Percentiles rank a stretch among this genome's conserved stretches.
These are phyloP conservation scores for Agrostemma githago DNA, from an alignment of 148 eudicot species.

Conservation along the genomic window DNA sequence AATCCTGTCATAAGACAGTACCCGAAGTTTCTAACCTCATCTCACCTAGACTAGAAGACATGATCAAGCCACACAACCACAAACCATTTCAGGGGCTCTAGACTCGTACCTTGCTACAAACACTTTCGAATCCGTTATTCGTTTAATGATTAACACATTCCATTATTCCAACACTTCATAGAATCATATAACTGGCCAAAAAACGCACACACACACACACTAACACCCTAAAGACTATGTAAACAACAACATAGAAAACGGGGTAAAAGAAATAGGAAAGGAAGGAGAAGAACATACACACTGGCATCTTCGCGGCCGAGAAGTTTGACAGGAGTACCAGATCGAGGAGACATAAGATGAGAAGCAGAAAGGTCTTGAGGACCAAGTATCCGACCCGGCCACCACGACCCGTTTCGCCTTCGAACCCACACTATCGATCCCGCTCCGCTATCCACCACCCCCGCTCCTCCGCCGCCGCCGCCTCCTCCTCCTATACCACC, in stretches of 20 bases:
- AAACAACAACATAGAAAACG: background rate
- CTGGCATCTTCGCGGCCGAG: constrained; percentile 97
- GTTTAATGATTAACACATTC: no score
- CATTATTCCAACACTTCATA: no score
- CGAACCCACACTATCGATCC: constrained; percentile 94
- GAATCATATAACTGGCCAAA: background rate
- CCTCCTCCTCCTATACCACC: constrained; percentile 24
- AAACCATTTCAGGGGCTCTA: no score
- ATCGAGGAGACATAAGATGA: constrained; percentile 84
- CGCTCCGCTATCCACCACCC: constrained; percentile 45
- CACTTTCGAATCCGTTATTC: no score
- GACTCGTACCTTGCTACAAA: no score
- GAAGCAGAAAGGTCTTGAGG: constrained; percentile 63
- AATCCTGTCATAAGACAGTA: background rate
- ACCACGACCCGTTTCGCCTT: constrained; percentile 92
- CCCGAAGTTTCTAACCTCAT: no score
- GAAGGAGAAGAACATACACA: constrained; percentile 49
- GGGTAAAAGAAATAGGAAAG: background rate
- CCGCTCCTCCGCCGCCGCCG: constrained; percentile 57
- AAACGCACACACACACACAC: background rate
- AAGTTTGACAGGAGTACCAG: constrained; percentile 97
- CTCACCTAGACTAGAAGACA: no score
- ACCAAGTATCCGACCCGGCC: constrained; percentile 94
- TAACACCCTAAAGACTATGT: background rate
- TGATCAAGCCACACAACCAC: no score